These are phyloP conservation scores for Cajanus cajan DNA, from an alignment of 306 rosid species.

Conservation along the genomic window DNA sequence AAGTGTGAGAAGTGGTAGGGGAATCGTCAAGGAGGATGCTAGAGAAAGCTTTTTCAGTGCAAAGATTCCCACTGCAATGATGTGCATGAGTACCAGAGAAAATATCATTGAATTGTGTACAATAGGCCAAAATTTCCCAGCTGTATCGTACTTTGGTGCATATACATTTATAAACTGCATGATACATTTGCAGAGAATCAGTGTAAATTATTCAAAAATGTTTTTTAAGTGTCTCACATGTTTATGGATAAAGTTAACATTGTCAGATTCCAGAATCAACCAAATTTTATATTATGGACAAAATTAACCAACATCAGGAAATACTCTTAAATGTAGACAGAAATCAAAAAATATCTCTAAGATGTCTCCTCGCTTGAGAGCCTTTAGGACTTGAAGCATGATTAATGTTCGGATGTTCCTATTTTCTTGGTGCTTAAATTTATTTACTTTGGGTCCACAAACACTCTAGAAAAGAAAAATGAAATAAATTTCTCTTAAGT, in stretches of 20 bases:
- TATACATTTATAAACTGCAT: conserved; percentile 85
- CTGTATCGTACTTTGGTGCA: conserved; percentile 75
- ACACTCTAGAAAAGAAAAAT: too few relatives aligned
- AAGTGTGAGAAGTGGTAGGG: conserved; percentile 84
- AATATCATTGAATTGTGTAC: conserved; percentile 82
- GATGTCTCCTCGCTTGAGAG: not conserved
- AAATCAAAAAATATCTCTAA: not conserved
- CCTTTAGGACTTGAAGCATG: not conserved
- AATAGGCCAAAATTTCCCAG: conserved; percentile 90
- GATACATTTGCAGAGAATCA: conserved; percentile 29
- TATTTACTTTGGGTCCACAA: not conserved
- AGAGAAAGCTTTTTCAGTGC: conserved; percentile 61
- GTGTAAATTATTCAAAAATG: not conserved
- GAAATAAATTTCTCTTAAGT: too few relatives aligned
- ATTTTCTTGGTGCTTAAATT: not conserved
- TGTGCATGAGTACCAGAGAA: conserved; percentile 89
- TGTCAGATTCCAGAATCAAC: not conserved
- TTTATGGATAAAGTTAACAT: conserved; percentile 19
- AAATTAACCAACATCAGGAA: not conserved
- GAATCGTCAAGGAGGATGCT: conserved; percentile 53
- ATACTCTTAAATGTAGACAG: not conserved
- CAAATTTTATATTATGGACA: not conserved
- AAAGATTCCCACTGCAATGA: conserved; percentile 90
- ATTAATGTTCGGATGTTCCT: not conserved
- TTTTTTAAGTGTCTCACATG: not conserved